Base-by-base conservation (phyloP, 352 stramenopile species). In the Phytophthora quininea region DNA sequence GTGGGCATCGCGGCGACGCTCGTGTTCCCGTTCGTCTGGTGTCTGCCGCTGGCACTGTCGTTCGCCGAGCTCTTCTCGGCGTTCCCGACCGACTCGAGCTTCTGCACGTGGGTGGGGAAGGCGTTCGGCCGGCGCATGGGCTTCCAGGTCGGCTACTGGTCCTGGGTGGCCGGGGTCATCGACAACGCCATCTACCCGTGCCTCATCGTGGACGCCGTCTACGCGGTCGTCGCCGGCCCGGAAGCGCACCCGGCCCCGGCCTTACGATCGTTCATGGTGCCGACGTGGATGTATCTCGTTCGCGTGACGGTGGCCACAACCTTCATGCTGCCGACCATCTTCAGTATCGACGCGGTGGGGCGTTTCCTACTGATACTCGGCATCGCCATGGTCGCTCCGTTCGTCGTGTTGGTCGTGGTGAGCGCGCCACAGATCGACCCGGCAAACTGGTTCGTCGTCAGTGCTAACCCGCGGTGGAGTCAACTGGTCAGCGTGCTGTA, bases 401-500 rank as follows among this genome's bases (percentile, higher is more conserved):
- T 99, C 70, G 63, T 98, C 19, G 74, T 98, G 2, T 72, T 99
- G 54, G 75, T 89, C 3, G 58, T 80, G 32, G 61, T 89, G 67
- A 62, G 72, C 83, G 32, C 88, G 19, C 85, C 82, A 24, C 79
- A 89, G 57, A 82, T 94, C 33, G 42, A 91, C 24, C 58, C 73
- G 2, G 45, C 55, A 43, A 84, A 91, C 55, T 91, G 86, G 84
- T 80, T 94, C 40, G 66, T 90, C 51, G 71, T 92, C 37, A 78
- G 84, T 37, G 69, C 75, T 12, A 53, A 88, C 65, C 67, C 70
- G 15, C 59, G 40, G 3, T 98, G 91, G 91, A 83, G 84, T 51
- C 84, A 91, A 37, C 94, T 97, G 19, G 52, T 98, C 8, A 98
- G 98, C 69, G 93, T 97, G 31, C 68, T 99, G 24, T 99, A 98